phyloP scores from a whole-genome alignment of 2,329 filamentous ascomycete species.

The Lachnellula arida region DNA sequence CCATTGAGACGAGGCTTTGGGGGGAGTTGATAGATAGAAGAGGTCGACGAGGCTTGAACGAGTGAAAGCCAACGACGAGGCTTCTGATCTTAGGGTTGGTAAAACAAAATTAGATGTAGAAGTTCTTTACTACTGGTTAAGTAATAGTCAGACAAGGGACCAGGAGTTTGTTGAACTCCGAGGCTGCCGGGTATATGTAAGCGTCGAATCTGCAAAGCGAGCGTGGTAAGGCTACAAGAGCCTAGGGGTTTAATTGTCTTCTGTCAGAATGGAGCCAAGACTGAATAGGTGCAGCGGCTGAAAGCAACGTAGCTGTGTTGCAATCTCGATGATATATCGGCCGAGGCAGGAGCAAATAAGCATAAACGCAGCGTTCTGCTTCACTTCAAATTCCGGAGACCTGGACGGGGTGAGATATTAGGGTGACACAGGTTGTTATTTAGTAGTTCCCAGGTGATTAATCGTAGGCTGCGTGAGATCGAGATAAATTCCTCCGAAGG shows the following conservation, averaged over 20 bases:
- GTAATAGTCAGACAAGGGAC: constrained; percentile 17
- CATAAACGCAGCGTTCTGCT: constrained; percentile 19
- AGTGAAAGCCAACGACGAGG: constrained; percentile 33
- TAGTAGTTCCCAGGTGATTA: constrained; percentile 10
- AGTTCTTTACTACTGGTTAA: constrained; percentile 8
- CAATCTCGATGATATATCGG: constrained; percentile 13
- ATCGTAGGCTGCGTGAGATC: constrained; percentile 18
- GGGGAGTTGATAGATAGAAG: constrained; percentile 26
- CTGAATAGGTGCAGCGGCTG: constrained; percentile 23
- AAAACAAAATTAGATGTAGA: constrained; percentile 10
- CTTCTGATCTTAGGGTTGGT: constrained; percentile 19
- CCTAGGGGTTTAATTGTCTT: constrained; percentile 8
- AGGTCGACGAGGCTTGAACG: constrained; percentile 35
- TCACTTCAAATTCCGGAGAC: not conserved
- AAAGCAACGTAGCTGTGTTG: constrained; percentile 27
- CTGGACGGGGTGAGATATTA: not conserved
- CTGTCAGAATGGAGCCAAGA: constrained; percentile 20
- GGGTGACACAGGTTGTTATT: constrained; percentile 9
- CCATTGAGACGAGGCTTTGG: constrained; percentile 56
- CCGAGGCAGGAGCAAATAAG: constrained; percentile 20
- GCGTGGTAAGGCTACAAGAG: constrained; percentile 27
- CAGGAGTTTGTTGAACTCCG: constrained; percentile 16
- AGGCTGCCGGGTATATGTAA: constrained; percentile 28
- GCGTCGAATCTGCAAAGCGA: constrained; percentile 24
- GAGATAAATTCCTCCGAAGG: constrained; percentile 25